Evolutionary conservation across 2,329 filamentous ascomycete species (phyloP).

Genomic region (Macrophomina phaseolina): DNA sequence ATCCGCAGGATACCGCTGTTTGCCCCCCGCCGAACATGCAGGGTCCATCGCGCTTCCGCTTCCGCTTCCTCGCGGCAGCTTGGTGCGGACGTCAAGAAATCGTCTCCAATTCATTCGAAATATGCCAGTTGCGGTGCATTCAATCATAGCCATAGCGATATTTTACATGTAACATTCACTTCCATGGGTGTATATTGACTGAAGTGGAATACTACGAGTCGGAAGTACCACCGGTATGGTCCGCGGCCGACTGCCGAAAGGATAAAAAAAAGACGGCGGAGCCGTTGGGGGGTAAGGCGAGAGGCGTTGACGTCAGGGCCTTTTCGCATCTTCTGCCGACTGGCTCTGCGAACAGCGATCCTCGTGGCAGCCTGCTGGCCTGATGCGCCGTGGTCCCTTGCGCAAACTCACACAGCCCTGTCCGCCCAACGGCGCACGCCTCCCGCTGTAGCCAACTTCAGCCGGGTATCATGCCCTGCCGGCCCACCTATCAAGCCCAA

Average conservation of each 20-base stretch:
- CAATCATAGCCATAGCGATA: no score
- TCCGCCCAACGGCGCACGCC: background rate
- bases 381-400: background rate
- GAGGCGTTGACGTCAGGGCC: background rate
- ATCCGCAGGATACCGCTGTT: background rate
- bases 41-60: background rate
- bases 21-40: background rate
- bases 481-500: background rate
- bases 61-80: background rate
- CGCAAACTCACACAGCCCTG: background rate
- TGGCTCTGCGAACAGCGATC: background rate
- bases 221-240: background rate
- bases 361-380: background rate
- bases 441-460: background rate
- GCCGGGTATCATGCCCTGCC: background rate
- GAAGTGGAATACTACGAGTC: no score
- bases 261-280: background rate
- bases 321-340: background rate
- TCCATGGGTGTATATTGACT: no score
- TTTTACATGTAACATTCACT: no score
- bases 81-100: background rate
- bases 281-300: background rate
- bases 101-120: background rate
- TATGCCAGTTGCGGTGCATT: background rate
- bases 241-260: background rate